Evolutionary conservation across 306 rosid species (phyloP).

Genomic region (Arachis hypogaea): DNA sequence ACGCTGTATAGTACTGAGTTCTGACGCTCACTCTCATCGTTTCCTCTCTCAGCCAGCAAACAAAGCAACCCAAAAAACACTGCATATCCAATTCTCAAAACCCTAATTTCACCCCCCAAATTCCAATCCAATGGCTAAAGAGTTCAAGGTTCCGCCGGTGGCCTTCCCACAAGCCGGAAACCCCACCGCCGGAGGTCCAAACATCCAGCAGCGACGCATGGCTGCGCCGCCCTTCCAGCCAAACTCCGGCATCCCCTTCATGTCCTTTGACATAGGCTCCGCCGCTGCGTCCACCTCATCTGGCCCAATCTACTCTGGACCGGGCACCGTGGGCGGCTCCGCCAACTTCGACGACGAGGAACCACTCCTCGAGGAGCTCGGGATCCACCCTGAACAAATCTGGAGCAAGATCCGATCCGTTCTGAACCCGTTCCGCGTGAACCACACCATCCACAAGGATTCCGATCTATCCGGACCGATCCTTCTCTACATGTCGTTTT

Average conservation of each 20-base stretch:
- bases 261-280: constrained; percentile 92
- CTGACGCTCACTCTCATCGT: neutral
- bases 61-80: constrained; percentile 12
- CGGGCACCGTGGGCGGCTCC: constrained; percentile 52
- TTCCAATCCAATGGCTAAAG: constrained; percentile 52
- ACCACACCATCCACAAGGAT: constrained; percentile 71
- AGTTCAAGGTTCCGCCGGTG: constrained; percentile 87
- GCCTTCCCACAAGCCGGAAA: constrained; percentile 77
- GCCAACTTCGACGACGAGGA: constrained; percentile 86
- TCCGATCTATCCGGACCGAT: constrained; percentile 94
- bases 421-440: constrained; percentile 79
- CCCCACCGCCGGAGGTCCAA: constrained; percentile 50
- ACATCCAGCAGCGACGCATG: constrained; percentile 68
- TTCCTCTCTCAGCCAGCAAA: neutral
- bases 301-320: constrained; percentile 58
- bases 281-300: constrained; percentile 74
- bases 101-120: constrained; percentile 39
- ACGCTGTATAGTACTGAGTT: neutral
- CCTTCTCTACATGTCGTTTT: constrained; percentile 80
- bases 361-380: constrained; percentile 93
- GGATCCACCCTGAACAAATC: constrained; percentile 96
- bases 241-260: constrained; percentile 78
- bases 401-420: constrained; percentile 88
- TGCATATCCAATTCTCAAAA: constrained; percentile 38
- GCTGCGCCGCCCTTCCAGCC: constrained; percentile 92